These are phyloP conservation scores for Macrolepiota dolichaula DNA, from an alignment of 768 basidiomycete genomes.

Conservation along the genomic window DNA sequence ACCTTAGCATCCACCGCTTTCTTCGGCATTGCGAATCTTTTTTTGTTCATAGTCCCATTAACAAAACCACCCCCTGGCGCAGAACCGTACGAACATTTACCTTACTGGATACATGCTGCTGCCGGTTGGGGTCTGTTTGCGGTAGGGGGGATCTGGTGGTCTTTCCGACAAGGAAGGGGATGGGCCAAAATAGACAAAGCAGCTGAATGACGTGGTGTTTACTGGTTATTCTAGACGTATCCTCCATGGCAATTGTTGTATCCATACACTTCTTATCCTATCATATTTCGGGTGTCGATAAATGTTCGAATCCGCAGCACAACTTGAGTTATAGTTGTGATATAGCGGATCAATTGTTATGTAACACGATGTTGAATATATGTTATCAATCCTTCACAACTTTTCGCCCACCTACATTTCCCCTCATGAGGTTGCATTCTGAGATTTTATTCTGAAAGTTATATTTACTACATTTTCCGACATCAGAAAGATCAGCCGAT, in stretches of 20 bases:
- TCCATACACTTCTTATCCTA: no score
- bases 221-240: neutral
- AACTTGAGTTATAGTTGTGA: no score
- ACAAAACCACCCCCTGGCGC: constrained; percentile 44
- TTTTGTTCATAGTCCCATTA: constrained; percentile 53
- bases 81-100: constrained; percentile 47
- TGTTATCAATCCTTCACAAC: no score
- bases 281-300: no score
- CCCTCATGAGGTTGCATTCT: no score
- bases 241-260: no score
- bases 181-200: neutral
- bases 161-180: constrained; percentile 6
- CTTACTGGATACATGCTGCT: constrained; percentile 51
- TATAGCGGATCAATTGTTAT: no score
- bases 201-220: neutral
- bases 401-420: no score
- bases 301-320: no score
- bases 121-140: constrained; percentile 37
- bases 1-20: constrained; percentile 24
- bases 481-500: neutral
- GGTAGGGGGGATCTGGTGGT: constrained; percentile 35
- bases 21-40: constrained; percentile 59
- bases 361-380: no score
- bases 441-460: neutral
- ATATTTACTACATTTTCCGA: neutral